phyloP scores from a whole-genome alignment of 2,329 filamentous ascomycete species.

The Cephalotrichum gorgonifer region DNA sequence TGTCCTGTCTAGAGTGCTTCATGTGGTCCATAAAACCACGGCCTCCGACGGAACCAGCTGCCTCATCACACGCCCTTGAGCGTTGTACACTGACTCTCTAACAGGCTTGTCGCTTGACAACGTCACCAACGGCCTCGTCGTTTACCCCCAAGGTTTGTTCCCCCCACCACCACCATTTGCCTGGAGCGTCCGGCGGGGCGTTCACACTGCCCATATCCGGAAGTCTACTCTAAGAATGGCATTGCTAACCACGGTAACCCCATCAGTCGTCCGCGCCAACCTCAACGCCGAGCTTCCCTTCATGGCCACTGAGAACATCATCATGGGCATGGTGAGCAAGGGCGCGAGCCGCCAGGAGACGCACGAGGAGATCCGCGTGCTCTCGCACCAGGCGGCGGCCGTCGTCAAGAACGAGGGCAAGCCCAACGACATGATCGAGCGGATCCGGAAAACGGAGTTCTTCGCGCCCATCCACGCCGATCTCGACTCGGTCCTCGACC shows the following conservation, averaged over 20 bases:
- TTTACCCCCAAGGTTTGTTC: slow-evolving; percentile 74
- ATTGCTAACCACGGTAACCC: too few species aligned
- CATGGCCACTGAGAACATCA: slow-evolving; percentile 60
- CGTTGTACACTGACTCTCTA: too few species aligned
- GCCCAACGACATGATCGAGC: slow-evolving; percentile 70
- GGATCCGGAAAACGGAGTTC: slow-evolving; percentile 63
- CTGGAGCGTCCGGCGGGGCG: too few species aligned
- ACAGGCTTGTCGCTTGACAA: too few species aligned
- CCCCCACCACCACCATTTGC: too few species aligned
- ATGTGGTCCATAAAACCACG: too few species aligned
- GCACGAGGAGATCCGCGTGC: slow-evolving; percentile 77
- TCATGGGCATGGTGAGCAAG: slow-evolving; percentile 66
- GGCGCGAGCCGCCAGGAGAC: slow-evolving; percentile 69
- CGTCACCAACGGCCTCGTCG: slow-evolving; percentile 57
- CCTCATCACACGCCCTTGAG: too few species aligned
- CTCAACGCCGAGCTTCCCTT: slow-evolving; percentile 75
- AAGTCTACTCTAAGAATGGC: too few species aligned
- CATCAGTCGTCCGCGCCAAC: slow-evolving; percentile 56
- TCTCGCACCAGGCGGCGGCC: slow-evolving; percentile 64
- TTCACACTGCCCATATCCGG: too few species aligned
- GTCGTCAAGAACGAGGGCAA: slow-evolving; percentile 44
- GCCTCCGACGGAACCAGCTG: too few species aligned
- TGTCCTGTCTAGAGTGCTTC: too few species aligned
- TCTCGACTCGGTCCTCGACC: slow-evolving; percentile 56
- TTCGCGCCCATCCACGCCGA: slow-evolving; percentile 64